Evolutionary conservation across 148 eudicot species (phyloP).

Genomic region (Salicornia ramosissima): DNA sequence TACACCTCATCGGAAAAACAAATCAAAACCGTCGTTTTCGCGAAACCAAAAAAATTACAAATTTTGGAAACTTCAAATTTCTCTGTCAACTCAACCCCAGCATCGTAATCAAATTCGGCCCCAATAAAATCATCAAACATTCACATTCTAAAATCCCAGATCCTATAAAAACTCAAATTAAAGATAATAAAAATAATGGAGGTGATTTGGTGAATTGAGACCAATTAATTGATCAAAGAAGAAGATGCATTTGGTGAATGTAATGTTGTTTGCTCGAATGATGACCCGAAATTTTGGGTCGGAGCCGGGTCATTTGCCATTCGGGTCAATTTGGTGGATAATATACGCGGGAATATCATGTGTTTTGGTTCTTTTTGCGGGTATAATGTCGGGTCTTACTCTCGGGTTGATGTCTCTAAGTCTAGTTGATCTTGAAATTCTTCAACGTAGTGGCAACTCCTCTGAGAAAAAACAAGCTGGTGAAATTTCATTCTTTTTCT

Average conservation of each 20-base stretch:
- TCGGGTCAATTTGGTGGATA: conserved; percentile 63
- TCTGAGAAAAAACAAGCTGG: conserved; percentile 86
- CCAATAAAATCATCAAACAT: no score
- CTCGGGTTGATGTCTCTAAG: conserved; percentile 89
- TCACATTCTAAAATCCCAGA: no score
- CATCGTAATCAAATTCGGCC: no score
- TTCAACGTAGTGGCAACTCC: conserved; percentile 65
- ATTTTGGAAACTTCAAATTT: no score
- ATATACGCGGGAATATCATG: conserved; percentile 66
- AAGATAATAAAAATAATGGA: neutral
- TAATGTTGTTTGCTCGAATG: conserved; percentile 12
- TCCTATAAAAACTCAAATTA: no score
- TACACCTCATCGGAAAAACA: no score
- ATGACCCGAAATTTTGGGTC: neutral
- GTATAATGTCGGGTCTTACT: conserved; percentile 90
- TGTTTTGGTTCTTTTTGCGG: conserved; percentile 71
- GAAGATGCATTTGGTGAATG: conserved; percentile 23
- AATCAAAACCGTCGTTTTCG: no score
- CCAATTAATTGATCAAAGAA: neutral
- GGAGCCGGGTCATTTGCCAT: conserved; percentile 31
- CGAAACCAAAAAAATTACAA: no score
- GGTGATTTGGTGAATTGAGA: no score
- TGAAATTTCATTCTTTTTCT: neutral
- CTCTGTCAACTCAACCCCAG: no score
- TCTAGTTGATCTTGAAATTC: conserved; percentile 85